A percentile compares a stretch with the other conserved stretches of the same genome.
phyloP scores from a whole-genome alignment of 2,329 filamentous ascomycete species.

The Lasiodiplodia citricola region DNA sequence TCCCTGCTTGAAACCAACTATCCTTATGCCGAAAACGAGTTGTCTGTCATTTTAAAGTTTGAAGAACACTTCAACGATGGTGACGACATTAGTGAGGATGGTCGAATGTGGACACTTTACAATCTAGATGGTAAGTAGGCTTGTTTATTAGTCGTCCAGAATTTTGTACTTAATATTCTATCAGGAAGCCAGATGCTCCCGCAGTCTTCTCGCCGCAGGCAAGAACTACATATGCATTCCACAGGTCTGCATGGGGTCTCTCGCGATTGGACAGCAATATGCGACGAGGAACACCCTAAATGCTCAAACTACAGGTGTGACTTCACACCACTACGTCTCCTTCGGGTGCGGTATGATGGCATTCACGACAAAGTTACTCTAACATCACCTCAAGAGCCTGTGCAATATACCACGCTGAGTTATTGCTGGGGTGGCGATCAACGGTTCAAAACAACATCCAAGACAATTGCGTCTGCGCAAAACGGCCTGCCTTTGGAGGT shows the following conservation, averaged over 20 bases:
- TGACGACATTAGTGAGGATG: rapidly evolving
- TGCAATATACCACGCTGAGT: neutral
- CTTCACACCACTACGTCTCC: neutral
- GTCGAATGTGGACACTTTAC: no score
- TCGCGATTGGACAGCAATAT: neutral
- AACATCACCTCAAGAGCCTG: neutral
- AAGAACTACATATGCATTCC: neutral
- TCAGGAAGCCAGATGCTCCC: no score
- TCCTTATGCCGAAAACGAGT: rapidly evolving
- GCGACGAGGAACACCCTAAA: neutral
- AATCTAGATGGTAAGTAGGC: no score
- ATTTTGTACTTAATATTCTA: no score
- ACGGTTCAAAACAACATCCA: neutral
- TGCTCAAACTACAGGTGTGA: neutral
- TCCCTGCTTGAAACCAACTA: neutral
- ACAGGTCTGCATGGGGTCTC: no score
- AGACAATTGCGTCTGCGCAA: neutral
- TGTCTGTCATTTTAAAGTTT: neutral
- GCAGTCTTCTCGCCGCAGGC: no score
- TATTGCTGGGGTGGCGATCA: neutral
- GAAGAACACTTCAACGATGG: neutral
- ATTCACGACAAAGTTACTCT: neutral
- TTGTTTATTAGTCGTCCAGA: no score
- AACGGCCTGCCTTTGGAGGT: neutral
- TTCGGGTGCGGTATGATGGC: rapidly evolving